phyloP scores from a whole-genome alignment of 108 stramenopile species.

The Nitzschia palea region DNA sequence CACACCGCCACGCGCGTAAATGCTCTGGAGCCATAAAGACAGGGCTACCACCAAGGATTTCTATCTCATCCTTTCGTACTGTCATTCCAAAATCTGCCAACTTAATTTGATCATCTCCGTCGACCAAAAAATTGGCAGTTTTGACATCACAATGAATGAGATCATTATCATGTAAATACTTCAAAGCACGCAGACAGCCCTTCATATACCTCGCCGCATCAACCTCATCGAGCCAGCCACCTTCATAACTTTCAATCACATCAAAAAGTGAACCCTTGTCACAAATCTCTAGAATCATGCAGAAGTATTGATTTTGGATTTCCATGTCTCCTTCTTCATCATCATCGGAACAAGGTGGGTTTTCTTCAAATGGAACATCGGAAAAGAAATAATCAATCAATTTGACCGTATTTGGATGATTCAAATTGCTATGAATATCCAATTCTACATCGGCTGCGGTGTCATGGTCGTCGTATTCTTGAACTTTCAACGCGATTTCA shows the following conservation, averaged over 20 bases:
- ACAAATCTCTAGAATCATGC: constrained; percentile 24
- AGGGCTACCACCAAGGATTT: constrained; percentile 27
- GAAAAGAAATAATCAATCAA: constrained; percentile 31
- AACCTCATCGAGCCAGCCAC: neutral
- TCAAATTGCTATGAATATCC: constrained; percentile 20
- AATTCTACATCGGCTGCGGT: constrained; percentile 12
- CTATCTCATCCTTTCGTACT: constrained; percentile 5
- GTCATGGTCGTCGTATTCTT: constrained; percentile 11
- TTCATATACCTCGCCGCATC: neutral
- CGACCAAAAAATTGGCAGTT: constrained; percentile 15
- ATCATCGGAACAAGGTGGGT: neutral
- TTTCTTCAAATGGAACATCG: constrained; percentile 4
- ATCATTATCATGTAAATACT: constrained; percentile 5
- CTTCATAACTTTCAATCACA: neutral
- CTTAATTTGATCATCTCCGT: constrained; percentile 13
- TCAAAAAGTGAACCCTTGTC: constrained; percentile 14
- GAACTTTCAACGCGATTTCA: constrained; percentile 23
- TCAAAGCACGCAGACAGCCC: constrained; percentile 5
- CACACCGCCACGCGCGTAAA: constrained; percentile 27
- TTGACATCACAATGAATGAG: constrained; percentile 31
- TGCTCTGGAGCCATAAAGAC: constrained; percentile 38
- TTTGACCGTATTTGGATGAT: constrained; percentile 13
- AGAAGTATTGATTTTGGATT: neutral
- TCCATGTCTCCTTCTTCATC: neutral
- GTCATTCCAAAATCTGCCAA: constrained; percentile 33